Evolutionary conservation across 805 yeast genomes (phyloP), one percentile per base, ranked within the genome.

Genomic region (Nakazawaea molendinolei): DNA sequence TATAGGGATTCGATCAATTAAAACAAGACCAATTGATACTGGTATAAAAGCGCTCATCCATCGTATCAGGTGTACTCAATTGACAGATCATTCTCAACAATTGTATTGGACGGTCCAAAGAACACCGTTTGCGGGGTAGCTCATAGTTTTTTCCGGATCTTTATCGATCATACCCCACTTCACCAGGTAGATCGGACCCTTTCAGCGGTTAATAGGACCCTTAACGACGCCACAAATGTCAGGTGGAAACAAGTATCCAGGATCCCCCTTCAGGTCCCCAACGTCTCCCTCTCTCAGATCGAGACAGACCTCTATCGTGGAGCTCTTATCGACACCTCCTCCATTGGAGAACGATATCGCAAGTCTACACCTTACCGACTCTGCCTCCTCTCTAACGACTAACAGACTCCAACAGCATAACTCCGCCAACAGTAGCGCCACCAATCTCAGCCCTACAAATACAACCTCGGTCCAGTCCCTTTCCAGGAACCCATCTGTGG

Each of bases 291-390:
- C 45, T 8, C 52, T 58, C 9, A 49, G 47, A n/a, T 52, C 64
- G 12, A 61, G 78, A 44, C 76, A 79, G 44, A 71, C 85, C 0
- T 79, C 87, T 6, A 80, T 82, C 33, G 90, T 79, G 28, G 90
- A 82, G 52, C 60, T 82, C 61, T 60, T 82, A 23, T 75, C 84
- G 12, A 75, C 87, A 4, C 92, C 92, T 0, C 92, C 90, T 3
- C 82, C 80, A 2, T 54, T 80, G 38, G 74, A 63, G 10, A 36
- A 44, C 16, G 46, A 42, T 22, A 31, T 45, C 8, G 25, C 46
- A 5, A 35, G 39, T 25, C 23, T 46, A 34, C 46, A 46, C 23
- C 36, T 46, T 15, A 33, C 21, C 28, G 33, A 35, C 22, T 28
- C 38, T 2, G 5, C 19, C 12, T 6, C 25, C 6, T 35, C 39